These are phyloP conservation scores for Aphanomyces stellatus DNA, from an alignment of 352 stramenopile genomes.

Conservation along the genomic window DNA sequence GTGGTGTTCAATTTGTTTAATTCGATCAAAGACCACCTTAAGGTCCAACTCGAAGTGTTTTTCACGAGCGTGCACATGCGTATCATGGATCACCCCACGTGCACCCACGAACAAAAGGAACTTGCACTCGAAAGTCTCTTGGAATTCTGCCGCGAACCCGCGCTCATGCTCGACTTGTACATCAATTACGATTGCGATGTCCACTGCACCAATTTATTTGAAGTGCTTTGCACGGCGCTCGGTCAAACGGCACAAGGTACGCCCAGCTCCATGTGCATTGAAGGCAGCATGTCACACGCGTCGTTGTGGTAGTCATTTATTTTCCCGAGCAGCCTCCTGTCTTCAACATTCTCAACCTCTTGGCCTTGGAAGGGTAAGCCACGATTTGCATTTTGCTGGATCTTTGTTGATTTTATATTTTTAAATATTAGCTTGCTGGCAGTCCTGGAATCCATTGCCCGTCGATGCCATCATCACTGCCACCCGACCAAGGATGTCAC, in stretches of 20 bases:
- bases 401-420: conserved; percentile 43
- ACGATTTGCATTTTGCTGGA: conserved; percentile 23
- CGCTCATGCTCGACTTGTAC: conserved; percentile 98
- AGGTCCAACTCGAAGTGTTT: conserved; percentile 99
- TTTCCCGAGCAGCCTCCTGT: conserved; percentile 1
- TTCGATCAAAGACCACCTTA: conserved; percentile 98
- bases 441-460: conserved; percentile 91
- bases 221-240: conserved; percentile 93
- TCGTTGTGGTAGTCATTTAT: not conserved
- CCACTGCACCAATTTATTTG: conserved; percentile 98
- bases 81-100: conserved; percentile 84
- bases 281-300: too few relatives aligned
- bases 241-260: conserved; percentile 68
- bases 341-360: conserved; percentile 66
- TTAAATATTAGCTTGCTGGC: conserved; percentile 67
- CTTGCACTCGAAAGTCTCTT: conserved; percentile 90
- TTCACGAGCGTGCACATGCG: conserved; percentile 96
- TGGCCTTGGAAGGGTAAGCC: conserved; percentile 60
- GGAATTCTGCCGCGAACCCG: conserved; percentile 96
- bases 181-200: conserved; percentile 99
- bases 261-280: too few relatives aligned
- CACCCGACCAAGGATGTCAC: conserved; percentile 23
- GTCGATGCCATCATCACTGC: conserved; percentile 60
- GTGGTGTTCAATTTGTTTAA: conserved; percentile 99
- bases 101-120: conserved; percentile 78